Base-by-base conservation (phyloP, 768 basidiomycete genomes). In the Myochromella boudieri region DNA sequence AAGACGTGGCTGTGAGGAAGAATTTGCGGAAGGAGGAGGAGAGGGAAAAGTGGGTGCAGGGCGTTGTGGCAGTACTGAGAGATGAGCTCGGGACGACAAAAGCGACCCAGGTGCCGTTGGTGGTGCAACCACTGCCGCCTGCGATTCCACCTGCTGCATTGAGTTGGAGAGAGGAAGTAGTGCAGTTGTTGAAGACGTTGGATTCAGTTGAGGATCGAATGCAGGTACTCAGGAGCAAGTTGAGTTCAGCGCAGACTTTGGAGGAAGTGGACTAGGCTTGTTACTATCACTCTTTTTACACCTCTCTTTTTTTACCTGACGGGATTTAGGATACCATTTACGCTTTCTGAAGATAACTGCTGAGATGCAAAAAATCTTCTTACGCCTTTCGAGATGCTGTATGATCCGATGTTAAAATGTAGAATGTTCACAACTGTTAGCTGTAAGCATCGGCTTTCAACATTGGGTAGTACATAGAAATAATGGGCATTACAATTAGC, bases 31-130 rank as follows among this genome's bases (percentile, higher is more conserved):
- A 71, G 64, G 71, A 65, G 55, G 84, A 80, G 62, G 88, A 88
- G 60, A 74, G 80, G 67, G 86, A 88, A 65, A 77, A 77, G 70
- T 85, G 81, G 82, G 79, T 88, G 48, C 82, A 86, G 59, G 80
- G 80, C 3, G 77, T 90, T 42, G 79, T 89, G 38, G 78, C 78
- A 24, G 77, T 80, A n/a, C 65, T 90, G 40, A 82, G 84, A 80
- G 85, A 86, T 31, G 87, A 89, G 68, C 57, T 89, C 56, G 70
- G 74, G 15, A 68, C 64, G 37, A 75, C 72, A 27, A 78, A 77
- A 57, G 55, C 53, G 50, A 57, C 52, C 40, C 43, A 22, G 34
- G n/a, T 17, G 48, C 46, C 17, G 31, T n/a, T n/a, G 6, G 33
- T 34, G 14, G 14, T 17, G 14, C 43, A 27, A 37, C 28, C 28